These are phyloP conservation scores for Chaetomium sp. DNA, from an alignment of 2,329 filamentous ascomycete genomes.

Conservation along the genomic window DNA sequence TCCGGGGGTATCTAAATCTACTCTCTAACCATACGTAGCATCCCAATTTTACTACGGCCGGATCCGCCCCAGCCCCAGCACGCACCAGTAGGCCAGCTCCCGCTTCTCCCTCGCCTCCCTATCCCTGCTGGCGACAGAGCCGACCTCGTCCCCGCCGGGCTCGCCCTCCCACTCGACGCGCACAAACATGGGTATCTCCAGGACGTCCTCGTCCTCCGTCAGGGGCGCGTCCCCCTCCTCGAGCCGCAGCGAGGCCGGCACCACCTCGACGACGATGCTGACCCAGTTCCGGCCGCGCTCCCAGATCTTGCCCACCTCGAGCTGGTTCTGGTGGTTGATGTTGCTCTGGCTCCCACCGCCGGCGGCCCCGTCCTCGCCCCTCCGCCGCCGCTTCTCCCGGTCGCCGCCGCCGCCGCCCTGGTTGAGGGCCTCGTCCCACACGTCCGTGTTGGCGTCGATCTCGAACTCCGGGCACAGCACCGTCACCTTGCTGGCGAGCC, in stretches of 20 bases:
- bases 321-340: constrained; percentile 56
- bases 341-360: constrained; percentile 38
- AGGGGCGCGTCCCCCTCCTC: constrained; percentile 48
- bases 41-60: constrained; percentile 44
- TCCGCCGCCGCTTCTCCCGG: constrained; percentile 37
- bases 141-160: constrained; percentile 62
- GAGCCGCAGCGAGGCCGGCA: constrained; percentile 61
- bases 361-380: constrained; percentile 45
- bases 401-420: constrained; percentile 42
- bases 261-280: constrained; percentile 87
- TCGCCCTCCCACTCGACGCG: constrained; percentile 87
- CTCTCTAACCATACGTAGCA: neutral
- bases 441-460: constrained; percentile 85
- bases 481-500: constrained; percentile 78
- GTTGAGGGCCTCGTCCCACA: constrained; percentile 84
- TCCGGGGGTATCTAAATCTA: constrained; percentile 17
- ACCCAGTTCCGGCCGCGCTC: constrained; percentile 93
- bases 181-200: constrained; percentile 95
- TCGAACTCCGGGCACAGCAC: constrained; percentile 94
- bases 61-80: constrained; percentile 84
- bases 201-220: constrained; percentile 61
- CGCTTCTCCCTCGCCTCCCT: constrained; percentile 70
- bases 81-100: constrained; percentile 95
- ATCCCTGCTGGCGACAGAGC: constrained; percentile 53
- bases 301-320: constrained; percentile 95